These are phyloP conservation scores for Leptodontidium sp. DNA, from an alignment of 2,329 filamentous ascomycete genomes.

Conservation along the genomic window DNA sequence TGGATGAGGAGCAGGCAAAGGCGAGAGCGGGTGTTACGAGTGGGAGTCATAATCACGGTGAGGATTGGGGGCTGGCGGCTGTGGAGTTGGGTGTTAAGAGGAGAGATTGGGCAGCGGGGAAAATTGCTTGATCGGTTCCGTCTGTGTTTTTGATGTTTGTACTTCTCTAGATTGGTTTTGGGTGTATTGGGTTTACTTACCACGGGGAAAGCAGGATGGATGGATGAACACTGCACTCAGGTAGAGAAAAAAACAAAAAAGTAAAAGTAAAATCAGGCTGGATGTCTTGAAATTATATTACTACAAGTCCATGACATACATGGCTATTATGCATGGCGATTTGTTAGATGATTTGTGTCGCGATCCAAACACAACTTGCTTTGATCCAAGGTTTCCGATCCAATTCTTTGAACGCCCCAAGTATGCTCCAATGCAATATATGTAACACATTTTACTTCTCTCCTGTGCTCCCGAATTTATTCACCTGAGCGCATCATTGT, in stretches of 20 bases:
- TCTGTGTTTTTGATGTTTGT: neutral
- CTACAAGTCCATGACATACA: conserved; percentile 28
- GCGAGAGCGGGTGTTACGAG: conserved; percentile 79
- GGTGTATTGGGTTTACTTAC: neutral
- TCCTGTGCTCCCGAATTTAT: conserved; percentile 27
- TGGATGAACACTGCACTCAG: neutral
- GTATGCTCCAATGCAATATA: conserved; percentile 25
- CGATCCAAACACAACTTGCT: neutral
- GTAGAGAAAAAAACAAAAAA: conserved; percentile 1
- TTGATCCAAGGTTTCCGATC: conserved; percentile 34
- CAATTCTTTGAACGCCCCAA: conserved; percentile 41
- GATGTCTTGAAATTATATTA: conserved; percentile 36
- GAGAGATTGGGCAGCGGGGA: conserved; percentile 73
- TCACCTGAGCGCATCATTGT: conserved; percentile 32
- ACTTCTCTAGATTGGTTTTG: conserved; percentile 5
- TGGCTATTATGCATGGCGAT: conserved; percentile 9
- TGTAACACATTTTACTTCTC: conserved; percentile 27
- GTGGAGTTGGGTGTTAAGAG: conserved; percentile 94
- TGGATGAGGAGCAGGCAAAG: conserved; percentile 87
- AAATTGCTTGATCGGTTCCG: conserved; percentile 35
- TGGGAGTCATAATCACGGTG: conserved; percentile 95
- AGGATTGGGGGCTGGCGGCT: conserved; percentile 94
- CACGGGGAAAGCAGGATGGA: neutral
- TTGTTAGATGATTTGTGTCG: neutral
- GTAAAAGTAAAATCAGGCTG: conserved; percentile 7